Evolutionary conservation across 371 early-diverging fungal genomes (phyloP).

Genomic region (Fennellomyces sp.): DNA sequence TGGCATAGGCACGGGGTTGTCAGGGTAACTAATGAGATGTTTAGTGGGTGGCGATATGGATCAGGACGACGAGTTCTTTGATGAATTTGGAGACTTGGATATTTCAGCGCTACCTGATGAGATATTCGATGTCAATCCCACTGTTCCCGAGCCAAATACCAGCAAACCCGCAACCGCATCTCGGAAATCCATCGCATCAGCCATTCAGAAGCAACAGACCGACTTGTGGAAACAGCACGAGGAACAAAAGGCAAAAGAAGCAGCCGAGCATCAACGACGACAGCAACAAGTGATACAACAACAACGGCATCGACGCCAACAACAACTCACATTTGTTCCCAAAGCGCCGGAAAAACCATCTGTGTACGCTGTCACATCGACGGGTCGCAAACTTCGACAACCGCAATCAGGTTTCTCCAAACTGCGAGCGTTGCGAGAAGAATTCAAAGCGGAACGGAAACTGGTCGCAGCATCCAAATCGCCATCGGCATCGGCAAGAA

Average conservation of each 20-base stretch:
- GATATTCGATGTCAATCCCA: slow-evolving; percentile 26
- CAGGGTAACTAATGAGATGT: too few relatives aligned
- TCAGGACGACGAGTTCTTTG: slow-evolving; percentile 13
- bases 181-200: slow-evolving; percentile 5
- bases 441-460: slow-evolving; percentile 34
- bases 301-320: slow-evolving; percentile 3
- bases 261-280: too few relatives aligned
- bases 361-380: slow-evolving; percentile 43
- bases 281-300: background rate
- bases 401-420: slow-evolving; percentile 51
- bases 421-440: slow-evolving; percentile 32
- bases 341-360: slow-evolving; percentile 15
- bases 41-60: too few relatives aligned
- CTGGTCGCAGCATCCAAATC: slow-evolving; percentile 38
- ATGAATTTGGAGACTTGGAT: slow-evolving; percentile 37
- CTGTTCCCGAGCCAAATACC: background rate
- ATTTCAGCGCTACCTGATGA: slow-evolving; percentile 41
- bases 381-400: slow-evolving; percentile 37
- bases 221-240: background rate
- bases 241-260: too few relatives aligned
- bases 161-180: too few relatives aligned
- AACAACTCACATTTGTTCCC: background rate
- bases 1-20: too few relatives aligned
- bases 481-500: slow-evolving; percentile 31
- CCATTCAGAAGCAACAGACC: background rate